phyloP scores from a whole-genome alignment of 345 rosid species.

The Brassica cretica region DNA sequence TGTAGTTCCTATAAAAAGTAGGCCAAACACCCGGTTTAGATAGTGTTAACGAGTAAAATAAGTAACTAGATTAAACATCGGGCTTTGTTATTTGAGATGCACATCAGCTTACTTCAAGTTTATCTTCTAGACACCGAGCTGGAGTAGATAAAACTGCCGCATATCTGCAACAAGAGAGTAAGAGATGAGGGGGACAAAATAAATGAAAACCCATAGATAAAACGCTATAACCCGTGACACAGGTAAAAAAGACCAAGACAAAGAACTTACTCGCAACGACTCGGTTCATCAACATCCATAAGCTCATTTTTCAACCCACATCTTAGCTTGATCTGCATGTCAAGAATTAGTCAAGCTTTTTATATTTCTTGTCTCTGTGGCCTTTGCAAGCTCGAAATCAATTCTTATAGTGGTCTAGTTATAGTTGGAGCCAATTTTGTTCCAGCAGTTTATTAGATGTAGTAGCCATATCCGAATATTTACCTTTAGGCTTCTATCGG shows the following conservation, averaged over 20 bases:
- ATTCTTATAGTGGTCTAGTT: background rate
- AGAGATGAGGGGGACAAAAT: background rate
- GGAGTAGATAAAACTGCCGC: constrained; percentile 72
- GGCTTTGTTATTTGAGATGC: constrained; percentile 1
- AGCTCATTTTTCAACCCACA: constrained; percentile 87
- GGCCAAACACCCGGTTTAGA: constrained; percentile 2
- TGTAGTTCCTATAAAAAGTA: constrained; percentile 59
- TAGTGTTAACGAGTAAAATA: background rate
- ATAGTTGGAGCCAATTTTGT: too few relatives aligned
- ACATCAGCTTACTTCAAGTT: constrained; percentile 57
- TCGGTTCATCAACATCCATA: constrained; percentile 86
- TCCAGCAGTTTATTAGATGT: too few relatives aligned
- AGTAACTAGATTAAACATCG: background rate
- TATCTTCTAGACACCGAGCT: constrained; percentile 68
- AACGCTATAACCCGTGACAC: background rate
- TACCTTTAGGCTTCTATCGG: constrained; percentile 91
- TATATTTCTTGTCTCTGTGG: background rate
- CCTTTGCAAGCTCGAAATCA: constrained; percentile 14
- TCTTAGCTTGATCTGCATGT: constrained; percentile 69
- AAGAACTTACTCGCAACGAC: constrained; percentile 88
- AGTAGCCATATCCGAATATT: background rate
- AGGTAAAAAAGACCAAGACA: background rate
- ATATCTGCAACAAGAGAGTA: constrained; percentile 54
- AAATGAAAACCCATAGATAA: background rate
- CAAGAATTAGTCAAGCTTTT: constrained; percentile 8